Percentiles rank a stretch among this genome's conserved stretches.
Conservation (phyloP, 208 protist species). For the Blechomonas ayalai region DNA sequence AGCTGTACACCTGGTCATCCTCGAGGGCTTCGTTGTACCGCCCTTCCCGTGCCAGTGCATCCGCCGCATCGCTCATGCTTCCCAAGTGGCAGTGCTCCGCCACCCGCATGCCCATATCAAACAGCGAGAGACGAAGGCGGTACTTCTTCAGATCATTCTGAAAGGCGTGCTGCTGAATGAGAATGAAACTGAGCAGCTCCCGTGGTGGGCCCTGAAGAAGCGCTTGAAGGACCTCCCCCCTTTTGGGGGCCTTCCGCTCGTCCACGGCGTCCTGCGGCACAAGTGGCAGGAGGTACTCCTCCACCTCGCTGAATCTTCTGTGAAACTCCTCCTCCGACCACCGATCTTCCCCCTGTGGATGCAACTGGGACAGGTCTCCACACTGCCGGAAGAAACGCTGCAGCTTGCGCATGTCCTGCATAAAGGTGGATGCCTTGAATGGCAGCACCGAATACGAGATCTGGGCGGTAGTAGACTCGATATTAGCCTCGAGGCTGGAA, state of each 20-base stretch:
- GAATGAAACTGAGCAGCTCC: conserved; percentile 72
- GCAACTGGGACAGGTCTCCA: conserved; percentile 12
- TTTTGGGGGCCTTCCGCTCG: not conserved
- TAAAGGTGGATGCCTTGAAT: conserved; percentile 44
- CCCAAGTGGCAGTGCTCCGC: conserved; percentile 83
- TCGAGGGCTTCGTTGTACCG: conserved; percentile 29
- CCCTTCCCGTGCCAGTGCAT: conserved; percentile 27
- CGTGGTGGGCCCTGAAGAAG: conserved; percentile 43
- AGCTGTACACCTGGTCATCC: conserved; percentile 69
- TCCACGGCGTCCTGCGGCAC: not conserved
- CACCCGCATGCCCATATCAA: conserved; percentile 75
- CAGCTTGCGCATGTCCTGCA: conserved; percentile 45
- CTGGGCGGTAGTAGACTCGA: not conserved
- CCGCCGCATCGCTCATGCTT: conserved; percentile 61
- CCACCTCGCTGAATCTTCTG: conserved; percentile 5
- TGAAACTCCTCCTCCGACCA: conserved; percentile 10
- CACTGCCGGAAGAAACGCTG: conserved; percentile 69
- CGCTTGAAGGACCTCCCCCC: conserved; percentile 4
- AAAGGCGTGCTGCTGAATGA: conserved; percentile 79
- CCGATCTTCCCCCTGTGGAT: not conserved
- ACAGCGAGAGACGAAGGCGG: conserved; percentile 72
- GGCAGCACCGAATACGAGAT: conserved; percentile 68
- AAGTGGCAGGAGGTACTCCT: conserved; percentile 3
- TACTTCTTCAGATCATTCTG: conserved; percentile 82
- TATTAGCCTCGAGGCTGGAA: conserved; percentile 17